A percentile compares a stretch with the other conserved stretches of the same genome.
Conservation (phyloP, 306 rosid species). For the Abrus precatorius region DNA sequence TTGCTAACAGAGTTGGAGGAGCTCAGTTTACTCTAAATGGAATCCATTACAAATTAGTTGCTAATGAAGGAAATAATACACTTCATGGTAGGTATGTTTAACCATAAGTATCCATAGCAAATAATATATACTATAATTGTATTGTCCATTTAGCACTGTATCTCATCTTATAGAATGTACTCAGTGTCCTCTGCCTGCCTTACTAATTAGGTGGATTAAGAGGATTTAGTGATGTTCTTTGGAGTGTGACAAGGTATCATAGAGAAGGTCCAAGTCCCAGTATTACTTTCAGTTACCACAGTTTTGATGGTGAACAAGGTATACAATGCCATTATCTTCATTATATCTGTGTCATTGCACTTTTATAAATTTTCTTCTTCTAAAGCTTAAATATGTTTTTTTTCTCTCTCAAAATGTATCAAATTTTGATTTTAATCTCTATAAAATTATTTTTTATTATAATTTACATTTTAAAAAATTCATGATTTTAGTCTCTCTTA, state of each 20-base stretch:
- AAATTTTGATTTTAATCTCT: too few relatives aligned
- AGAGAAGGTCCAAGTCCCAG: slow-evolving; percentile 61
- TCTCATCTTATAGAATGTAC: neutral
- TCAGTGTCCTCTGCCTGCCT: neutral
- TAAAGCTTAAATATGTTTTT: too few relatives aligned
- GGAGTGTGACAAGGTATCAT: slow-evolving; percentile 69
- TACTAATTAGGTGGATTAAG: slow-evolving; percentile 63
- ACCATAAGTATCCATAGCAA: neutral
- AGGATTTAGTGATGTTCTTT: slow-evolving; percentile 86
- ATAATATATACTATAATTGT: neutral
- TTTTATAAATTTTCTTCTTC: neutral
- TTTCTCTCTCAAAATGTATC: too few relatives aligned
- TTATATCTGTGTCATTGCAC: neutral
- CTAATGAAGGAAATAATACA: slow-evolving; percentile 77
- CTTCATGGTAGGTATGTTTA: slow-evolving; percentile 73
- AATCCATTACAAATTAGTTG: slow-evolving; percentile 67
- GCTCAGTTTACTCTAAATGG: slow-evolving; percentile 79
- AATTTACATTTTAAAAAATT: too few relatives aligned
- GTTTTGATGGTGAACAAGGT: slow-evolving; percentile 90
- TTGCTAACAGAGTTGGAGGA: slow-evolving; percentile 88
- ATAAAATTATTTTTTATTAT: too few relatives aligned
- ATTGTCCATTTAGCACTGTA: neutral
- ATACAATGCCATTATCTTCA: neutral
- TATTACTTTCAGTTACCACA: slow-evolving; percentile 73
- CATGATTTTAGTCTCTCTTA: too few relatives aligned